Evolutionary conservation across 2,329 filamentous ascomycete species (phyloP).

Genomic region (Raffaelea arxii): DNA sequence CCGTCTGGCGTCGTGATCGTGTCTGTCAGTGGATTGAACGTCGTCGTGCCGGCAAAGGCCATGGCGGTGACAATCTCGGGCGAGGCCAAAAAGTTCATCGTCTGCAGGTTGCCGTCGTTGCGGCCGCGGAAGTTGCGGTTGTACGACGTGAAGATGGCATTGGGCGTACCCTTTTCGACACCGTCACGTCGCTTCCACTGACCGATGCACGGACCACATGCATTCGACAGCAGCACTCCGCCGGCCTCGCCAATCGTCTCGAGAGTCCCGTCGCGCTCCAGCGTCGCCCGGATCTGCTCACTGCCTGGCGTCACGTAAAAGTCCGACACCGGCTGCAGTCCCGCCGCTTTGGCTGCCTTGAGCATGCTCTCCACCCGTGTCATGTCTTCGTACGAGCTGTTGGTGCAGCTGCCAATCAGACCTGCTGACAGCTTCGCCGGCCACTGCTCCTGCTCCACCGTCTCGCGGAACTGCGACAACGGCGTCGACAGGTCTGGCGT

Average conservation of each 20-base stretch:
- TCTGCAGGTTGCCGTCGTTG: constrained; percentile 92
- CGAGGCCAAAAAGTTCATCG: constrained; percentile 98
- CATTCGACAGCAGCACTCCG: constrained; percentile 84
- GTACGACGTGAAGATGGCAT: constrained; percentile 94
- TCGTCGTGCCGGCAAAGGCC: constrained; percentile 83
- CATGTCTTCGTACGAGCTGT: constrained; percentile 99
- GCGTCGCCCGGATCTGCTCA: constrained; percentile 90
- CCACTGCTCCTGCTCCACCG: constrained; percentile 79
- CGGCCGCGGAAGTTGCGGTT: constrained; percentile 97
- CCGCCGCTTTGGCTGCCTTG: constrained; percentile 82
- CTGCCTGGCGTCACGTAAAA: constrained; percentile 97
- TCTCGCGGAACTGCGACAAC: constrained; percentile 78
- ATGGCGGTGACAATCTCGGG: constrained; percentile 96
- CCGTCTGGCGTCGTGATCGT: constrained; percentile 70
- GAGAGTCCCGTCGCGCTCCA: constrained; percentile 81
- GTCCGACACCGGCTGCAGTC: constrained; percentile 76
- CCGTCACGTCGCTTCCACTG: constrained; percentile 92
- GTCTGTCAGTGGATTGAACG: constrained; percentile 94
- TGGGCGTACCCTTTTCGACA: constrained; percentile 72
- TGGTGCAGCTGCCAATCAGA: constrained; percentile 95
- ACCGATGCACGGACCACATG: constrained; percentile 87
- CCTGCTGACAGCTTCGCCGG: constrained; percentile 84
- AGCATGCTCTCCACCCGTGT: constrained; percentile 87
- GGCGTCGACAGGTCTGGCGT: constrained; percentile 93
- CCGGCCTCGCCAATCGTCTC: constrained; percentile 78